Evolutionary conservation across 2,329 filamentous ascomycete genomes (phyloP), one percentile per base, ranked within the genome.

Genomic region (Fusarium odoratissimum): DNA sequence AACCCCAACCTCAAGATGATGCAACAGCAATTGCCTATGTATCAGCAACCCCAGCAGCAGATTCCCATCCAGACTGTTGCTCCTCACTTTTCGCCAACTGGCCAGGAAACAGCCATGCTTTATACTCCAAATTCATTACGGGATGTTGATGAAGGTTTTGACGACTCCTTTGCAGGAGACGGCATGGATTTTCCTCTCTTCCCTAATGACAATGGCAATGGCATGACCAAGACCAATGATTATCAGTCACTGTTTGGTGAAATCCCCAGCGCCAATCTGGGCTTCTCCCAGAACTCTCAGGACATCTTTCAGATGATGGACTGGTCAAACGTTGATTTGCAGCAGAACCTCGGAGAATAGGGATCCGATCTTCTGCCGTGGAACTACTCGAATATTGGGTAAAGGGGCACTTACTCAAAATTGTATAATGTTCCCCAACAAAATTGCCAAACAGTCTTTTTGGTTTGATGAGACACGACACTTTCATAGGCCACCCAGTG

Each of bases 81-180:
- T 37, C 82, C 86, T 31, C 91, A 93, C 68, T 87, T 94, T 69
- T 94, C 92, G 7, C 91, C 92, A 13, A 86, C 86, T 60, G 92
- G 91, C 9, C 91, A 93, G 75, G 87, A 88, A 40, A 91, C 92
- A 67, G 84, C 90, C 3, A 92, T 93, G 83, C 86, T 94, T 37
- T 92, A 87, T 81, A 92, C 92, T 14, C 90, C 92, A 52, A 86
- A 86, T 45, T 91, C 91, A 0, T 80, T 90, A 67, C 83, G 84
- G 23, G 87, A 89, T 30, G 85, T 90, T 31, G 92, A 94, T 67
- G 91, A 94, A 76, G 88, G 87, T 42, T 92, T 90, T 74, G 88
- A 89, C 44, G 90, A 91, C 35, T 82, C 83, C 37, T 82, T 81
- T 52, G 82, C 79, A n/a, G 83, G 79, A 14, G 82, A 84, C 30